phyloP scores from a whole-genome alignment of 495 filamentous ascomycete species.

The Patellaria atrata region DNA sequence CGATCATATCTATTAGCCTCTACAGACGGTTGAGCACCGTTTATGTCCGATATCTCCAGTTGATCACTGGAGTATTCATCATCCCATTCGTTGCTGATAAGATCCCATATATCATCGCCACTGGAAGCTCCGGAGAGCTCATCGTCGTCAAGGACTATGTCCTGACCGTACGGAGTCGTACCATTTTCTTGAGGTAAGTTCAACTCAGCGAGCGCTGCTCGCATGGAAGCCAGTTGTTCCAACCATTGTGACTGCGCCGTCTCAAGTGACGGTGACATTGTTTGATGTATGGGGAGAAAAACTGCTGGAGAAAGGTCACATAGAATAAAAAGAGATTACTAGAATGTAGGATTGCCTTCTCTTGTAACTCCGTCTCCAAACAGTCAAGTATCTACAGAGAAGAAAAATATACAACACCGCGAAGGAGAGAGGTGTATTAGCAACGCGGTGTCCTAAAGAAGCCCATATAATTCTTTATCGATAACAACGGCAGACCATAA shows the following conservation, averaged over 20 bases:
- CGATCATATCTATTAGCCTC: constrained; percentile 25
- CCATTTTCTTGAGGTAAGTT: constrained; percentile 39
- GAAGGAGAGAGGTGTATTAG: too few species aligned
- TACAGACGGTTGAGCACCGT: too few species aligned
- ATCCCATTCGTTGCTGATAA: constrained; percentile 57
- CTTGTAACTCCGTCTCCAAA: too few species aligned
- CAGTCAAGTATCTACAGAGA: too few species aligned
- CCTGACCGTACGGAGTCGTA: constrained; percentile 37
- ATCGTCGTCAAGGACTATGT: constrained; percentile 43
- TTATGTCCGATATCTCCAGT: constrained; percentile 29
- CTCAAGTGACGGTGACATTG: constrained; percentile 23
- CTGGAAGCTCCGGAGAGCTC: constrained; percentile 45
- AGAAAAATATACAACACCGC: too few species aligned
- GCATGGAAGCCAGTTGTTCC: constrained; percentile 54
- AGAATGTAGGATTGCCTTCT: too few species aligned
- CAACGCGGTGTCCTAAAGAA: too few species aligned
- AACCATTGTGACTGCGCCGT: constrained; percentile 52
- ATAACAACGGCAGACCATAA: too few species aligned
- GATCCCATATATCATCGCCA: constrained; percentile 78
- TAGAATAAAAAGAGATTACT: too few species aligned
- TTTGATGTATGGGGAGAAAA: neutral
- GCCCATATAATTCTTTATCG: too few species aligned
- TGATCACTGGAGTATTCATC: constrained; percentile 41
- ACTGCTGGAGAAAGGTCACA: too few species aligned
- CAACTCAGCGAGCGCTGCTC: constrained; percentile 53